Percentiles rank a stretch among this genome's conserved stretches.
Evolutionary conservation across 768 basidiomycete genomes (phyloP).

Genomic region (Tylopilus subfusipes): DNA sequence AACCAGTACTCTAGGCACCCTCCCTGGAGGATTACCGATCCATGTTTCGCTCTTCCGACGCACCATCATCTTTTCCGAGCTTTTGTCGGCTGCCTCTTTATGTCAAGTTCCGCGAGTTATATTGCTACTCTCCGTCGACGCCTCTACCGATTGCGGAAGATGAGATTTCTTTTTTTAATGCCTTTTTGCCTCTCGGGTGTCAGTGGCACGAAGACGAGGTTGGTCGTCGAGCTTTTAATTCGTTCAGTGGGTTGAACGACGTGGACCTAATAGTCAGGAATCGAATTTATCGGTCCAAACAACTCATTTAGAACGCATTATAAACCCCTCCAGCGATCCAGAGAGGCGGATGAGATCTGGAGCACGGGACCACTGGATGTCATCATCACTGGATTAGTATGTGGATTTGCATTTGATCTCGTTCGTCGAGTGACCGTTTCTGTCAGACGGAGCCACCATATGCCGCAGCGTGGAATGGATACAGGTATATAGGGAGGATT

Average conservation of each 20-base stretch:
- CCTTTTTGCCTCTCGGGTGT: conserved; percentile 44
- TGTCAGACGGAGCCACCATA: conserved; percentile 45
- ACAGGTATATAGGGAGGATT: conserved; percentile 53
- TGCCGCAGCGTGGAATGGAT: conserved; percentile 54
- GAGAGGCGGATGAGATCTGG: conserved; percentile 12
- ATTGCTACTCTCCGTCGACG: conserved; percentile 33
- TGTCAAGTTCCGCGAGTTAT: conserved; percentile 47
- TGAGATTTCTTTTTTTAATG: conserved; percentile 38
- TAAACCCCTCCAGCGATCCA: conserved; percentile 26
- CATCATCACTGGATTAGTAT: conserved; percentile 51
- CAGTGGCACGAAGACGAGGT: conserved; percentile 34
- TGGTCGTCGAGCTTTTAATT: neutral
- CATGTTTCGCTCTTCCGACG: conserved; percentile 34
- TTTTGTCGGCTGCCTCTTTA: conserved; percentile 47
- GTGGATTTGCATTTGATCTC: conserved; percentile 12
- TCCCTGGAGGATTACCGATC: conserved; percentile 36
- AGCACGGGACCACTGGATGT: conserved; percentile 38
- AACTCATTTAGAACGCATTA: conserved; percentile 40
- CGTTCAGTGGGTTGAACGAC: neutral
- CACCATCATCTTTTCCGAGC: conserved; percentile 34
- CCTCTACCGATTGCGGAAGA: conserved; percentile 36
- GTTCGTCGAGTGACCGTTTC: neutral
- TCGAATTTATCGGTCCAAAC: conserved; percentile 31
- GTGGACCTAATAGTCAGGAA: conserved; percentile 21
- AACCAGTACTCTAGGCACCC: conserved; percentile 34